Base-by-base conservation (phyloP, 441 rosid species). In the Adansonia rubrostipa region DNA sequence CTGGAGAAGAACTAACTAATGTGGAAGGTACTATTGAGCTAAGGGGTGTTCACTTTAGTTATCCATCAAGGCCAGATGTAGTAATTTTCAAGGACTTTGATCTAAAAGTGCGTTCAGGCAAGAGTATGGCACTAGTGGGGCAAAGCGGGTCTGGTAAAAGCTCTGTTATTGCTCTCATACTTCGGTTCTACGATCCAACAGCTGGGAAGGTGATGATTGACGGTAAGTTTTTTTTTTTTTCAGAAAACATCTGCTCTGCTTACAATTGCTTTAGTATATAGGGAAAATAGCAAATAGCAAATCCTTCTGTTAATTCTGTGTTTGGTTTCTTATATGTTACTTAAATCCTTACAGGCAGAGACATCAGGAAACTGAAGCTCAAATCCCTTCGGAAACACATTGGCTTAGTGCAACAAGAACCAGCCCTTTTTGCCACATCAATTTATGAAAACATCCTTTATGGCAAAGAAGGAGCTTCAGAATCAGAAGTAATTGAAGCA, bases 131-230 rank as follows among this genome's bases (percentile, higher is more conserved):
- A 14, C 84, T 95, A 17, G 97, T 95, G 11, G 98, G 99, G 57
- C 99, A 95, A 76, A 95, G 98, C 79, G 99, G 99, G 0, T 95
- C 97, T 1, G 99, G 99, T 4, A 95, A 95, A 89, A 93, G 96
- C 82, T 88, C 99, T 0, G 95, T 95, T 69, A 85, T 95, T 74
- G 77, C 97, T 28, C 93, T 95, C 44, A 87, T 93, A 51, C 94
- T 95, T 45, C 91, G 98, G 65, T 95, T 93, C 83, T 95, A 95
- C 56, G 98, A 95, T 70, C 99, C 99, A 22, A 87, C 83, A 6
- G 81, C 86, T 0, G 99, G 99, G 50, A 92, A 82, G 71, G 97
- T 95, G 56, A 80, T 89, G 92, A 86, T 95, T 74, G 97, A 93
- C 28, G 97, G 98, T 95, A 67, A 87, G 93, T 81, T 48, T 48